Conservation (phyloP, 805 yeast species). For the Candida qinlingensis region DNA sequence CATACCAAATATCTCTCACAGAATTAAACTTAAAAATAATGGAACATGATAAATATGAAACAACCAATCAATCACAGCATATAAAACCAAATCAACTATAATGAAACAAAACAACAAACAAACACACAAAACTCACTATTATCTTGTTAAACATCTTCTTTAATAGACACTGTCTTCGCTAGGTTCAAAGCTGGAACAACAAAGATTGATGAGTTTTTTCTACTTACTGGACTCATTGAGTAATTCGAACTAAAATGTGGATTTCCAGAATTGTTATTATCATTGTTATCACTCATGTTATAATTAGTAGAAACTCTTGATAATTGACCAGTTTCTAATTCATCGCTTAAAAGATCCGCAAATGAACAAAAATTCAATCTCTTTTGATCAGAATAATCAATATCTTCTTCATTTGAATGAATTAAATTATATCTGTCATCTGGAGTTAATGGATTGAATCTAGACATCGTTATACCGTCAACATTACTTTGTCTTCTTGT, state of each 20-base stretch:
- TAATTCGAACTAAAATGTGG: neutral
- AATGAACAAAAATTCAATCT: constrained; percentile 23
- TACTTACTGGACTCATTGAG: constrained; percentile 7
- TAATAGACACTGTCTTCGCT: neutral
- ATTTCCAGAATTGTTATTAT: neutral
- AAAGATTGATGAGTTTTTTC: constrained; percentile 11
- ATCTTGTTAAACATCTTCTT: neutral
- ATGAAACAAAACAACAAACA: too few relatives aligned
- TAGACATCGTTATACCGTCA: neutral
- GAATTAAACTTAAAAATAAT: too few relatives aligned
- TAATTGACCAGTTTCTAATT: constrained; percentile 6
- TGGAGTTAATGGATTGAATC: neutral
- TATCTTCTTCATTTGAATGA: neutral
- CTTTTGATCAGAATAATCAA: constrained; percentile 22
- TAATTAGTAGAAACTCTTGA: constrained; percentile 2
- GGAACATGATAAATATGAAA: too few relatives aligned
- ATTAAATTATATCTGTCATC: neutral
- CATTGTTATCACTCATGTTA: constrained; percentile 3
- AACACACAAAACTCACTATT: neutral
- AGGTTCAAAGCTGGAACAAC: constrained; percentile 6
- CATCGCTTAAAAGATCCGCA: constrained; percentile 23
- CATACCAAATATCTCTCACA: too few relatives aligned
- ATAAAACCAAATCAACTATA: too few relatives aligned
- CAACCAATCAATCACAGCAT: too few relatives aligned
- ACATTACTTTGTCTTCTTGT: constrained; percentile 6